phyloP scores from a whole-genome alignment of 2,329 filamentous ascomycete genomes.

The Monosporascus sp. region DNA sequence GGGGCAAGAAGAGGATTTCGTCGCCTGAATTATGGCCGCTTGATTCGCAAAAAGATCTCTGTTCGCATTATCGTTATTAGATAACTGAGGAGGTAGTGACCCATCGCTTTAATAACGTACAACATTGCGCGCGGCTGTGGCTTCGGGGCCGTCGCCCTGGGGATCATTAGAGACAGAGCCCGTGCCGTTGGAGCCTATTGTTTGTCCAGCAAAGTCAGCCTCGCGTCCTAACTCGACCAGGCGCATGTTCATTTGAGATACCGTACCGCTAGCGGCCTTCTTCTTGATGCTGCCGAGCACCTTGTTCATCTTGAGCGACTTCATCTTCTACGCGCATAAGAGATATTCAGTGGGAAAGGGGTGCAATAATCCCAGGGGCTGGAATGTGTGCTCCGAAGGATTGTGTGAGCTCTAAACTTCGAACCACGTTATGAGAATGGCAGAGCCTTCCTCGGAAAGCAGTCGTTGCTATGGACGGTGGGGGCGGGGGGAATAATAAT shows the following conservation, averaged over 20 bases:
- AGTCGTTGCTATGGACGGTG: no score
- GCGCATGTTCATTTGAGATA: neutral
- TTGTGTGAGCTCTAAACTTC: no score
- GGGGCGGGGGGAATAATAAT: no score
- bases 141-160: constrained; percentile 58
- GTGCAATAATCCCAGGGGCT: no score
- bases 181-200: neutral
- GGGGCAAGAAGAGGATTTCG: constrained; percentile 86
- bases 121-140: constrained; percentile 59
- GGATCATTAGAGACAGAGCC: constrained; percentile 18
- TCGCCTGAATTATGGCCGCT: constrained; percentile 63
- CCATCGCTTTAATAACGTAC: constrained; percentile 41
- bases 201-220: neutral
- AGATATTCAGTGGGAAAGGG: no score
- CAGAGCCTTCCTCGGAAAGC: no score
- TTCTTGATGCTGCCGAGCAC: constrained; percentile 51
- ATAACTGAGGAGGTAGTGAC: constrained; percentile 2
- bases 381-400: no score
- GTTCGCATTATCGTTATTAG: constrained; percentile 14
- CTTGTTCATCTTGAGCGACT: constrained; percentile 51
- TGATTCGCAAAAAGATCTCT: constrained; percentile 81
- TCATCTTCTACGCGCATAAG: constrained; percentile 24
- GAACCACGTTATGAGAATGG: no score
- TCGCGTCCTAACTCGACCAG: constrained; percentile 1
- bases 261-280: constrained; percentile 32